Conservation (phyloP, 306 rosid genomes). For the Castanea crenata region DNA sequence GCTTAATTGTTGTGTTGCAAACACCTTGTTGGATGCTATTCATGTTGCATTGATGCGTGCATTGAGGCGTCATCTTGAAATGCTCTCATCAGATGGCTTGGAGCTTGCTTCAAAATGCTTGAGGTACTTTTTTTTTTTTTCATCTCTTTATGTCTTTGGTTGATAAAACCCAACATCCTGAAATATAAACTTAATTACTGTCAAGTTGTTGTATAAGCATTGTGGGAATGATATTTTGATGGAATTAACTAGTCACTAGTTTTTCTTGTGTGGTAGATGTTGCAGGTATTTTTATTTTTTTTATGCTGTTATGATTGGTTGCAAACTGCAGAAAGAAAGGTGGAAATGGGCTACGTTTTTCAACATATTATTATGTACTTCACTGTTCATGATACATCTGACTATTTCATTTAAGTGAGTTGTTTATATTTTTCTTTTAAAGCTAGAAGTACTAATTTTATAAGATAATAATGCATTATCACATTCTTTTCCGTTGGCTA, state of each 20-base stretch:
- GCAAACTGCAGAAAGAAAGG: background rate
- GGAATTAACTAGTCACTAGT: background rate
- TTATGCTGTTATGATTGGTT: background rate
- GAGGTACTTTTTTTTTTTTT: constrained; percentile 43
- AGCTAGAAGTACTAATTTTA: background rate
- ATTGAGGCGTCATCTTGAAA: constrained; percentile 69
- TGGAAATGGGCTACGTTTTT: background rate
- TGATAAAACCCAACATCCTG: background rate
- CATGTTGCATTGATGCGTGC: constrained; percentile 75
- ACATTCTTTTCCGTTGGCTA: background rate
- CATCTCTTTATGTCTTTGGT: background rate
- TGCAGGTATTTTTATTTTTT: background rate
- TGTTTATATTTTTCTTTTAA: background rate
- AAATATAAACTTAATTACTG: background rate
- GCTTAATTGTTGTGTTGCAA: constrained; percentile 57
- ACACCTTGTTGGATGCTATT: constrained; percentile 67
- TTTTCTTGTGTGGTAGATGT: background rate
- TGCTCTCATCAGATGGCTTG: constrained; percentile 57
- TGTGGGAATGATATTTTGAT: background rate
- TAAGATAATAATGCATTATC: background rate
- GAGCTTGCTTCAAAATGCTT: constrained; percentile 71
- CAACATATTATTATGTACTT: background rate
- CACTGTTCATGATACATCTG: background rate
- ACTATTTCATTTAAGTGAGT: background rate
- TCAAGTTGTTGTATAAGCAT: constrained; percentile 4